Base-by-base conservation (phyloP, 1,284 basidiomycete species). In the Rhizopogon parksii region DNA sequence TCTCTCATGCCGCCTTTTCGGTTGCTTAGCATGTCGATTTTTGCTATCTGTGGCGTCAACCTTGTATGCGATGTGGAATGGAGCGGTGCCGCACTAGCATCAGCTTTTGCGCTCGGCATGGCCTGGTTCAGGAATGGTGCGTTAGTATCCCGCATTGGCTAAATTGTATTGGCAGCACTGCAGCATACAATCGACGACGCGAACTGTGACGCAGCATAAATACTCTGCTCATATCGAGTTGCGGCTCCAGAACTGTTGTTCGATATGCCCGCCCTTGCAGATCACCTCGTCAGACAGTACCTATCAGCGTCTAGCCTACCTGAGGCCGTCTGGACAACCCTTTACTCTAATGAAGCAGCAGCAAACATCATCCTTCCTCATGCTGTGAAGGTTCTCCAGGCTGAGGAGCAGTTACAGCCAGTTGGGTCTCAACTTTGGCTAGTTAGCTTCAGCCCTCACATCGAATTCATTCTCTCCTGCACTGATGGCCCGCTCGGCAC, bases 381-480 rank as follows among this genome's bases (percentile, higher is more conserved):
- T 42, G 71, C 77, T 2, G 57, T 65, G 27, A 70, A 69, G 51
- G 55, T 66, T 36, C n/a, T 36, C 35, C 6, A 36, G 35, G 35
- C n/a, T 7, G 35, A 30, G 30, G 57, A 52, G 47, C 35, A 51
- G 19, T 47, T 25, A 35, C 45, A 54, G 17, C 12, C 14, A 14
- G 36, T 39, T 11, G 46, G 53, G 21, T 56, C 39, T 12, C 69
- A 79, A 47, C 54, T 75, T 2, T 86, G 82, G 82, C 71, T 85
- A 30, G 68, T 74, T 7, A 72, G 70, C 43, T 68, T 60, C n/a
- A 67, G 61, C 3, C 49, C 34, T 9, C 47, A 36, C 11, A 34
- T 84, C 47, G 74, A 79, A 27, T 77, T 83, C 55, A 67, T 87
- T 12, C 67, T 85, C 2, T 77, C 82, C 7, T 78, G 78, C 57